A percentile compares a stretch with the other conserved stretches of the same genome.
phyloP scores from a whole-genome alignment of 2,329 filamentous ascomycete species.

The Trichoderma atrobrunneum region DNA sequence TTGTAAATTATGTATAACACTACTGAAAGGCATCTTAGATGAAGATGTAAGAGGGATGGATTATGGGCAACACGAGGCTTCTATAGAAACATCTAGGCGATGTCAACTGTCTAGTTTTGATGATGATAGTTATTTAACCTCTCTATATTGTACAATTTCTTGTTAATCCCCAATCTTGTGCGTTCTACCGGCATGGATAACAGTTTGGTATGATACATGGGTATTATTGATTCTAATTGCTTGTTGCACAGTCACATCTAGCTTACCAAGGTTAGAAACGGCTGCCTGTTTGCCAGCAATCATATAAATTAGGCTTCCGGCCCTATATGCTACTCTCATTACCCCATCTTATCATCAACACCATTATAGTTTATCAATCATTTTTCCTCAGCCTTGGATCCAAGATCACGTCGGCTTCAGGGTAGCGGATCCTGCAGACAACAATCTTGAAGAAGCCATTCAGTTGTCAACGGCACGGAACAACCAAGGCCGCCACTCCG shows the following conservation, averaged over 20 bases:
- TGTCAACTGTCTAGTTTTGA: background rate
- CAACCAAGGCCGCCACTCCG: slow-evolving; percentile 2
- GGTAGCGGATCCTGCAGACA: background rate
- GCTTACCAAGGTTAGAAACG: background rate
- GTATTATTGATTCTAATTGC: background rate
- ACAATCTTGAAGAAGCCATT: background rate
- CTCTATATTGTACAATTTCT: background rate
- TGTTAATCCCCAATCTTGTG: background rate
- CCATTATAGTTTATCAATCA: background rate
- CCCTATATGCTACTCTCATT: background rate
- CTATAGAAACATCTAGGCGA: background rate
- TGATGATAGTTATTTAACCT: background rate
- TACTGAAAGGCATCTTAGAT: background rate
- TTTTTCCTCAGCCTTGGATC: background rate
- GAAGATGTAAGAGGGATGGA: background rate
- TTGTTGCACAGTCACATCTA: background rate
- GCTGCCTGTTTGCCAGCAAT: background rate
- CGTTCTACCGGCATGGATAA: background rate
- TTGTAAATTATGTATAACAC: background rate
- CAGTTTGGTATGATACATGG: background rate
- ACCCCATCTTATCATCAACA: background rate
- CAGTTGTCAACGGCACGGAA: background rate
- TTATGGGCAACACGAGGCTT: background rate
- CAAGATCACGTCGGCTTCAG: background rate
- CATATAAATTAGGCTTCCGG: background rate